A percentile compares a stretch with the other conserved stretches of the same genome.
phyloP scores from a whole-genome alignment of 345 rosid species.

The Erodium maritimum region DNA sequence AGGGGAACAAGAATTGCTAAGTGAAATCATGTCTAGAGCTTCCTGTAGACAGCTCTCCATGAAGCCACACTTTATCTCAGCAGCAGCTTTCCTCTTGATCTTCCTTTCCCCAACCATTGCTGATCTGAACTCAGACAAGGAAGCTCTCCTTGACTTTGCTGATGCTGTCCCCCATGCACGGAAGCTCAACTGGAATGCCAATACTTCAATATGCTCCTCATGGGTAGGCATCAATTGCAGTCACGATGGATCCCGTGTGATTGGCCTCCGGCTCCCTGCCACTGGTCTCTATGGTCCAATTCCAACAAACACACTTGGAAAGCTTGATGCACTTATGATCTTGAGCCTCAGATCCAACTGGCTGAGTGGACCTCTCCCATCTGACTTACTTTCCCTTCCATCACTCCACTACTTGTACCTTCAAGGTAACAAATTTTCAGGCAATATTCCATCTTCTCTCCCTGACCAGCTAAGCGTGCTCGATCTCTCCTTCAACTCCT shows the following conservation, averaged over 20 bases:
- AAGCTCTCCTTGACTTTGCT: conserved; percentile 70
- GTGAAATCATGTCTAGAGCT: too few species aligned
- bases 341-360: conserved; percentile 73
- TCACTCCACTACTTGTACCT: conserved; percentile 52
- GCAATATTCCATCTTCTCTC: conserved; percentile 44
- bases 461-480: conserved; percentile 41
- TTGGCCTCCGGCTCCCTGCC: conserved; percentile 69
- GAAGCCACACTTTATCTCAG: conserved; percentile 23
- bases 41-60: conserved; percentile 9
- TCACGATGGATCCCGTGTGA: conserved; percentile 30
- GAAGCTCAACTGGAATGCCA: conserved; percentile 66
- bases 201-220: conserved; percentile 36
- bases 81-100: conserved; percentile 22
- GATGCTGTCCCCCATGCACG: conserved; percentile 57
- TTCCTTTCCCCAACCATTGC: conserved; percentile 24
- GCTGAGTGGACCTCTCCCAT: conserved; percentile 57
- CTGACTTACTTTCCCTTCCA: conserved; percentile 63
- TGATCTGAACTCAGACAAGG: conserved; percentile 48
- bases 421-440: conserved; percentile 75
- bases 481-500: conserved; percentile 68
- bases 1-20: too few species aligned
- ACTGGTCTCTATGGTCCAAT: conserved; percentile 64
- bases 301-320: conserved; percentile 64
- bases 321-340: conserved; percentile 53
- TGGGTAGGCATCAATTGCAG: conserved; percentile 80